Base-by-base conservation (phyloP, 345 rosid genomes). In the Gossypium raimondii region DNA sequence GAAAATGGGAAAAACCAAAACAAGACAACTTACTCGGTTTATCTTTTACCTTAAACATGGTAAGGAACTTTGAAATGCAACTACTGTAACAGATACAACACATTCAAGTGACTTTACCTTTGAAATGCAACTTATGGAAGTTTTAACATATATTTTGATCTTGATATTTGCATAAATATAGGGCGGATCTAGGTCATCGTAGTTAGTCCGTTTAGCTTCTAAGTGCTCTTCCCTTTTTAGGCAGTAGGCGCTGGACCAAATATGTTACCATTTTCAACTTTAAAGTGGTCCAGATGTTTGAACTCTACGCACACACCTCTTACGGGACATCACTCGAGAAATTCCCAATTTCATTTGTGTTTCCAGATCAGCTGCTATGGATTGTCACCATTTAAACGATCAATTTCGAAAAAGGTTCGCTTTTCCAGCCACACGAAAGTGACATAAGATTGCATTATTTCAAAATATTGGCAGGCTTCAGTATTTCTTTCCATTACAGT, bases 241-340 rank as follows among this genome's bases (percentile, higher is more conserved):
- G 13, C 29, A 57, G 61, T 11, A 22, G 61, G 29, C 27, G 29
- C 61, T 57, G 61, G 14, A 57, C 61, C 61, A 57, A 34, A 20
- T 57, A 20, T 11, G 24, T 7, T 63, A 27, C 16, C 12, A 50
- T 24, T 20, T 10, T 76, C 62, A 12, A 63, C 25, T 59, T 58
- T 57, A 14, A 13, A 38, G 73, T 73, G 77, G 77, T 80, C 80
- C 80, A 67, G 16, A 57, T 56, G 17, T 57, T 57, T 79, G 43
- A 76, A 66, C 11, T 47, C 2, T 11, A 61, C 38, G 29, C 25
- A 8, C 25, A 12, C 72, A 5, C 38, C 60, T 76, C 67, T 76
- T 62, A 53, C n/a, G 20, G 65, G 47, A 53, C 67, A 43, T 25
- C 63, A 53, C 22, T 67, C 18, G n/a, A 58, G 29, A 20, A 55